phyloP scores from a whole-genome alignment of 805 yeast genomes.

The Starmerella powellii region DNA sequence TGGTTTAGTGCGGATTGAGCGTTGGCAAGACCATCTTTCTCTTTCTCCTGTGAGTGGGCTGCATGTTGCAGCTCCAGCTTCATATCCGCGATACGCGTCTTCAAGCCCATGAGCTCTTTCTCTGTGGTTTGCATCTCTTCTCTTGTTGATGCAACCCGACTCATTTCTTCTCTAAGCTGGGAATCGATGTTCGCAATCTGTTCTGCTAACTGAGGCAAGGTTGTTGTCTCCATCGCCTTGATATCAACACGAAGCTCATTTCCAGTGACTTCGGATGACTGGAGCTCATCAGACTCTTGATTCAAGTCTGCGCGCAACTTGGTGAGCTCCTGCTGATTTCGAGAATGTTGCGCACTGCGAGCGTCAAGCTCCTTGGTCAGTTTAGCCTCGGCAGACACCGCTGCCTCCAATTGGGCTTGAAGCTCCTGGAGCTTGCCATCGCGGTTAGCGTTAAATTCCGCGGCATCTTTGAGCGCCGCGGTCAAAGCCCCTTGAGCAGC shows the following conservation, averaged over 20 bases:
- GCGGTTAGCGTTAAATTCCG: conserved; percentile 68
- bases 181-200: conserved; percentile 6
- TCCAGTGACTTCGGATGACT: conserved; percentile 53
- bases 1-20: conserved; percentile 1
- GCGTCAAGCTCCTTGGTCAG: conserved; percentile 6
- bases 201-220: neutral
- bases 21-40: neutral
- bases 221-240: conserved; percentile 25
- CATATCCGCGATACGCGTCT: conserved; percentile 7
- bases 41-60: conserved; percentile 5
- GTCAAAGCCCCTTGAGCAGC: conserved; percentile 33
- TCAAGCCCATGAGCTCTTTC: neutral
- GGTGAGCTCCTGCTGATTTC: conserved; percentile 10
- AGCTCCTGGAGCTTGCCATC: conserved; percentile 61
- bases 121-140: conserved; percentile 9
- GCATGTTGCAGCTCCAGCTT: conserved; percentile 14
- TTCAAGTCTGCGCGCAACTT: conserved; percentile 13
- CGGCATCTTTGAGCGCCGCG: conserved; percentile 59
- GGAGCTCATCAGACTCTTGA: conserved; percentile 32
- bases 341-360: conserved; percentile 5
- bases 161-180: conserved; percentile 3
- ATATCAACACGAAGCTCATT: conserved; percentile 77
- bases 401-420: conserved; percentile 29
- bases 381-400: neutral
- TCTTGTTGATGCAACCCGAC: conserved; percentile 2